Percentiles rank a stretch among this genome's conserved stretches.
Conservation (phyloP, 1,284 basidiomycete species). For the Fistulinella cinereoalba region DNA sequence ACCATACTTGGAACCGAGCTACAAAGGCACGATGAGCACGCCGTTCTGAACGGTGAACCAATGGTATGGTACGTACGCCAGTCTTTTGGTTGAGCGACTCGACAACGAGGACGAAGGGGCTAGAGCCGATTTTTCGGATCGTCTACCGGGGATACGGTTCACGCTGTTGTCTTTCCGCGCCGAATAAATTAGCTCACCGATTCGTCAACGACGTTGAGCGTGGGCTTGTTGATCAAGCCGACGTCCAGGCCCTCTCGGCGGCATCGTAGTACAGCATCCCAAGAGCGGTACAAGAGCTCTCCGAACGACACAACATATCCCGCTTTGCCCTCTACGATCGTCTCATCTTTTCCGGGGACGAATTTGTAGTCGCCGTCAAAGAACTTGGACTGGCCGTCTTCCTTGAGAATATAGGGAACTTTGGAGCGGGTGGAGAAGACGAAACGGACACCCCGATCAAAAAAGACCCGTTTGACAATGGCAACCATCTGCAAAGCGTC, state of each 20-base stretch:
- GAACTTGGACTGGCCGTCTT: constrained; percentile 62
- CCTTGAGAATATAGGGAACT: constrained; percentile 80
- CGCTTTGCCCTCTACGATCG: constrained; percentile 63
- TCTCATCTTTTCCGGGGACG: constrained; percentile 77
- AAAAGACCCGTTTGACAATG: constrained; percentile 73
- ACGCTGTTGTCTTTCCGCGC: background rate
- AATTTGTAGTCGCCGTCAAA: constrained; percentile 75
- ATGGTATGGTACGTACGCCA: constrained; percentile 50
- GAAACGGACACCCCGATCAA: constrained; percentile 76
- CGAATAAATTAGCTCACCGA: constrained; percentile 40
- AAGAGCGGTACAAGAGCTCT: constrained; percentile 78
- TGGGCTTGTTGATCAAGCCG: constrained; percentile 81
- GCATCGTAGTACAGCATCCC: constrained; percentile 74
- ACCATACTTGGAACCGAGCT: constrained; percentile 79
- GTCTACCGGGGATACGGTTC: constrained; percentile 36
- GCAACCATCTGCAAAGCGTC: constrained; percentile 79
- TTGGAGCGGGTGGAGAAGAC: constrained; percentile 85
- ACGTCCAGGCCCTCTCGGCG: constrained; percentile 72
- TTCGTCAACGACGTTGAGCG: constrained; percentile 80
- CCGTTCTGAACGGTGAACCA: background rate
- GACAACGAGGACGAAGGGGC: constrained; percentile 75
- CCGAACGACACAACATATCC: constrained; percentile 80
- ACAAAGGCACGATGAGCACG: background rate
- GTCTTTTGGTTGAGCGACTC: constrained; percentile 88
- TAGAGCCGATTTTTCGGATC: constrained; percentile 67